These are phyloP conservation scores for Ceriops tagal DNA, from an alignment of 345 rosid genomes.

Conservation along the genomic window DNA sequence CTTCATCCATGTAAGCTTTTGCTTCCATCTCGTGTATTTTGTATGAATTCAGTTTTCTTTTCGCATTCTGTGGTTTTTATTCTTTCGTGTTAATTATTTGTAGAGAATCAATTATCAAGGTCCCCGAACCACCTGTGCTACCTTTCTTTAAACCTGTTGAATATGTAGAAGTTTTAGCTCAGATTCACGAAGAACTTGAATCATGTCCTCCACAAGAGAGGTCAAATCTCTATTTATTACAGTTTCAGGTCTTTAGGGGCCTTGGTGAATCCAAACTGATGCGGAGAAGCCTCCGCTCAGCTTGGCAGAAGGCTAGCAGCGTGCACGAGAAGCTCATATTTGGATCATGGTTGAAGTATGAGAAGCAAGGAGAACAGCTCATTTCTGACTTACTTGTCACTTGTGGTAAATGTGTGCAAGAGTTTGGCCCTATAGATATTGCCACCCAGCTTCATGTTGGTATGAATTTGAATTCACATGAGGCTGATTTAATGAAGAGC, in stretches of 20 bases:
- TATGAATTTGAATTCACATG: conserved; percentile 32
- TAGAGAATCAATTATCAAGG: conserved; percentile 95
- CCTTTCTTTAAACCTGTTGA: conserved; percentile 83
- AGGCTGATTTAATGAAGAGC: conserved; percentile 31
- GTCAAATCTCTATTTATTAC: conserved; percentile 65
- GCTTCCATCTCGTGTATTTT: background rate
- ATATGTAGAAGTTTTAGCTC: conserved; percentile 93
- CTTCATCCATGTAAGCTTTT: conserved; percentile 71
- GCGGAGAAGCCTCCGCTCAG: conserved; percentile 83
- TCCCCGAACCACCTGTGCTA: conserved; percentile 69
- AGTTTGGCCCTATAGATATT: conserved; percentile 67
- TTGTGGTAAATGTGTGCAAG: conserved; percentile 69
- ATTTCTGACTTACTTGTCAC: conserved; percentile 71
- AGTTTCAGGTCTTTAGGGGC: conserved; percentile 88
- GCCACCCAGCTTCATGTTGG: conserved; percentile 47
- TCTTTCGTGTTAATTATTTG: conserved; percentile 22
- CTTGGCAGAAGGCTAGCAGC: conserved; percentile 83
- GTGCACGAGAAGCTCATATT: conserved; percentile 86
- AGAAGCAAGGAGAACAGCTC: conserved; percentile 86
- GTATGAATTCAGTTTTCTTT: conserved; percentile 1
- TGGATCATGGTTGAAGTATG: conserved; percentile 89
- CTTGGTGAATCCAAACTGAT: conserved; percentile 83
- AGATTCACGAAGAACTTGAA: conserved; percentile 95
- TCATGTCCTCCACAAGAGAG: conserved; percentile 61
- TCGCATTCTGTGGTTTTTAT: background rate